Conservation (phyloP, 208 protist genomes). For the Leptomonas pyrrhocoris region DNA sequence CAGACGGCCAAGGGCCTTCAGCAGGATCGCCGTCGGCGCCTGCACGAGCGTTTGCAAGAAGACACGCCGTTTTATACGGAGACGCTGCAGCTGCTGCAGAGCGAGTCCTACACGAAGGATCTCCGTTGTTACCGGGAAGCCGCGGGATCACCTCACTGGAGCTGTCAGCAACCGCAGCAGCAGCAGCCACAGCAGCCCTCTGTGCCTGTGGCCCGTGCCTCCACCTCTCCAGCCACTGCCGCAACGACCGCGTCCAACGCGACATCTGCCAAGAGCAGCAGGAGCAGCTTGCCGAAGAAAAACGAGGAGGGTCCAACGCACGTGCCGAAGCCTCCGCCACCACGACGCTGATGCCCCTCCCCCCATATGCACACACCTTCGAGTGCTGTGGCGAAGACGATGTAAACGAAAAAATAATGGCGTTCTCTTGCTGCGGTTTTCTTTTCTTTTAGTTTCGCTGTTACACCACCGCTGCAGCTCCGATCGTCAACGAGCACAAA, state of each 20-base stretch:
- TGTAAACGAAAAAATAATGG: no score
- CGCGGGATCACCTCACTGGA: neutral
- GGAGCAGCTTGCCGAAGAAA: neutral
- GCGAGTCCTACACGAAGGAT: constrained; percentile 44
- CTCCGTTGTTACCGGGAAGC: constrained; percentile 46
- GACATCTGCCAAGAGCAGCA: neutral
- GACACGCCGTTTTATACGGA: constrained; percentile 52
- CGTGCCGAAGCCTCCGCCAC: constrained; percentile 14
- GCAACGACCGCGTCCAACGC: neutral
- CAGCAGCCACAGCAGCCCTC: neutral
- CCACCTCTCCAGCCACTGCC: no score
- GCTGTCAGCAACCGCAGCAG: neutral
- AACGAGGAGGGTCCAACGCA: neutral
- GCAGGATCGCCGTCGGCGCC: constrained; percentile 46
- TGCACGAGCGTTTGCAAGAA: constrained; percentile 34
- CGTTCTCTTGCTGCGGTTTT: no score
- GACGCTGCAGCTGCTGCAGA: constrained; percentile 50
- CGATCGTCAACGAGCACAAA: no score
- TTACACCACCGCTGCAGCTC: no score
- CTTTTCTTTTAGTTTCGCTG: no score
- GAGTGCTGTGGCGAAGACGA: no score
- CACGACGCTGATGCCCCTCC: neutral
- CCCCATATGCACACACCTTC: no score
- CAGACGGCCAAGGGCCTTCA: constrained; percentile 63
- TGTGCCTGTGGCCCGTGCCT: no score